Evolutionary conservation across 768 basidiomycete species (phyloP).

Genomic region (Chiua virens): DNA sequence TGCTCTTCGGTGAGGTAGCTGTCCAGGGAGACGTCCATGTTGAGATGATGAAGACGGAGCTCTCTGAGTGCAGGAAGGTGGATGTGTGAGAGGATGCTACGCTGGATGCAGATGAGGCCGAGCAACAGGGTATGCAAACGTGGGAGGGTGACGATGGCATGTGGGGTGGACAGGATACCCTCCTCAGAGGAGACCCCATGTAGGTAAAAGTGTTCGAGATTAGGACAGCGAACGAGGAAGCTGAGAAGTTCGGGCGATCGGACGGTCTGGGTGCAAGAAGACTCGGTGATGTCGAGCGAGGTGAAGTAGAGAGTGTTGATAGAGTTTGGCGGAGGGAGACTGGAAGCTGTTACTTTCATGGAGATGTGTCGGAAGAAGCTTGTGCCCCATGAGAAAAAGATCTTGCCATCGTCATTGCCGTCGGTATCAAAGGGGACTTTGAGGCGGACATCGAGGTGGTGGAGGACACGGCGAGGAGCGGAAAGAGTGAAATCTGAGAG

Average conservation of each 20-base stretch:
- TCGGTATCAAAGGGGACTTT: slow-evolving; percentile 23
- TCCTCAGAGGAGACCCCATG: slow-evolving; percentile 54
- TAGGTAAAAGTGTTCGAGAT: slow-evolving; percentile 58
- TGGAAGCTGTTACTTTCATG: slow-evolving; percentile 50
- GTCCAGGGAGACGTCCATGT: slow-evolving; percentile 50
- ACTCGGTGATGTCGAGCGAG: slow-evolving; percentile 57
- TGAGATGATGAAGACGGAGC: slow-evolving; percentile 65
- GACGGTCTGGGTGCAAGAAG: slow-evolving; percentile 37
- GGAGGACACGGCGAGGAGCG: slow-evolving; percentile 21
- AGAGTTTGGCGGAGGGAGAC: slow-evolving; percentile 46
- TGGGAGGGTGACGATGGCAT: slow-evolving; percentile 53
- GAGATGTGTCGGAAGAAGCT: slow-evolving; percentile 37
- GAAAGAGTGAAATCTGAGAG: slow-evolving; percentile 23
- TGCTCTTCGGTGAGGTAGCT: slow-evolving; percentile 43
- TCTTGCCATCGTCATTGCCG: slow-evolving; percentile 17
- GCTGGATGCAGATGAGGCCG: slow-evolving; percentile 59
- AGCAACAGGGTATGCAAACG: slow-evolving; percentile 57
- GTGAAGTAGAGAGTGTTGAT: slow-evolving; percentile 56
- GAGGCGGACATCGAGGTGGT: slow-evolving; percentile 29
- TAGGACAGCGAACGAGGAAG: slow-evolving; percentile 62
- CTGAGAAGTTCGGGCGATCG: slow-evolving; percentile 52
- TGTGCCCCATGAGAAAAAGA: slow-evolving; percentile 35
- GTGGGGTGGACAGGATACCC: slow-evolving; percentile 23
- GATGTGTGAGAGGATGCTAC: slow-evolving; percentile 64
- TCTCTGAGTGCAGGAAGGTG: slow-evolving; percentile 57